These are phyloP conservation scores for Tetraselmis striata DNA, from an alignment of 139 green algal species.

Conservation along the genomic window DNA sequence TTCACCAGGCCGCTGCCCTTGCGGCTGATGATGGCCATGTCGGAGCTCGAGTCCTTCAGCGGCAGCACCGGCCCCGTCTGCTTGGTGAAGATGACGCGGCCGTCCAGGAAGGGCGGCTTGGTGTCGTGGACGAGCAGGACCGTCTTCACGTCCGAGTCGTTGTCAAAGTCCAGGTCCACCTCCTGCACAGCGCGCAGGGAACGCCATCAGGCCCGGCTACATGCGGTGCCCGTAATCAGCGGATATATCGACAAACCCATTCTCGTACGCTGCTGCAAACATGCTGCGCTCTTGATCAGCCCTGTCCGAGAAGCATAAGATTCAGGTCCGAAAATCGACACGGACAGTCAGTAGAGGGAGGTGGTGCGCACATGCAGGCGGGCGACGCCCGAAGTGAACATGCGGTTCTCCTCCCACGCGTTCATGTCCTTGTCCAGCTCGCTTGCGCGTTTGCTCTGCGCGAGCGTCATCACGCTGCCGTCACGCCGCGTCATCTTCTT, in stretches of 20 bases:
- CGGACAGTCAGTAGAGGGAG: no score
- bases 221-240: no score
- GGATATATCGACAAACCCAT: no score
- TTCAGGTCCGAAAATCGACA: no score
- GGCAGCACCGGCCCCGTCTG: conserved; percentile 78
- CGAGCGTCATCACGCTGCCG: conserved; percentile 81
- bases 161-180: conserved; percentile 74
- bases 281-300: no score
- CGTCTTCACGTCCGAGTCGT: conserved; percentile 72
- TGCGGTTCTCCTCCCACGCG: conserved; percentile 91
- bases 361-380: conserved; percentile 26
- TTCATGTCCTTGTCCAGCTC: conserved; percentile 84
- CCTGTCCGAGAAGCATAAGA: no score
- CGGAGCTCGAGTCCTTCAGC: conserved; percentile 86
- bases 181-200: conserved; percentile 23
- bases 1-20: conserved; percentile 58
- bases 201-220: background rate
- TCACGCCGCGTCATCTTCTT: conserved; percentile 68
- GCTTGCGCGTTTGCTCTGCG: conserved; percentile 69
- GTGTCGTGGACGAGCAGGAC: conserved; percentile 96
- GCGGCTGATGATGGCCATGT: conserved; percentile 92
- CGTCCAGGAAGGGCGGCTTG: conserved; percentile 93
- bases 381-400: conserved; percentile 83
- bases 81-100: conserved; percentile 80
- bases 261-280: no score